Base-by-base conservation (phyloP, 1,284 basidiomycete genomes). In the Ganoderma lucidum region DNA sequence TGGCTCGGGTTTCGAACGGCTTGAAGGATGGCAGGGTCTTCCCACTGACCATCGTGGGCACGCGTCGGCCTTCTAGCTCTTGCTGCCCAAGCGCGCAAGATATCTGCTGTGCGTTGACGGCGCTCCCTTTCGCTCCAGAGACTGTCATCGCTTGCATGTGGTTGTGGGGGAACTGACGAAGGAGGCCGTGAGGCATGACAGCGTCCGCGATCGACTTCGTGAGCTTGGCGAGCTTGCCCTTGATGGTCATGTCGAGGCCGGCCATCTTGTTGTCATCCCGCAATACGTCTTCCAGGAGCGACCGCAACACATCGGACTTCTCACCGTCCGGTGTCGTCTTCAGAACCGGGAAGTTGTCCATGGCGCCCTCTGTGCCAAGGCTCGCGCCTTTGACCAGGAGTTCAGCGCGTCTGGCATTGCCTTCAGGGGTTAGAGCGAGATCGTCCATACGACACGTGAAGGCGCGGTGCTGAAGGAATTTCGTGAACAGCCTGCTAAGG, bases 361-460 rank as follows among this genome's bases (percentile, higher is more conserved):
- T 91, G 15, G 98, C 96, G 15, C 94, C 95, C 72, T 93, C 89
- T 23, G 93, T 93, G 12, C 97, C 98, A 56, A 94, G 87, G 68
- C 89, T 88, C 69, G 87, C 85, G 19, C 91, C 94, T 23, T 88
- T 85, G 53, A 87, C 83, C 17, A 99, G 82, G 61, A 98, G 87
- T 63, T 90, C 84, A 66, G 87, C 84, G 70, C 98, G 88, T 68
- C 85, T 85, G 42, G 82, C 80, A 80, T 99, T 93, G 39, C 96
- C 97, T 70, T 91, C 88, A 0, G 88, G 86, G 30, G 96, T 98
- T 51, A 99, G 86, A 64, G 95, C 90, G 62, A 99, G 86, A 83
- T 99, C 98, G 82, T 99, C 98, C 96, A 99, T 99, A 56, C 98
- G 92, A 83, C 98, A 99, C 2, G 97, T 97, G 83, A 99, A 99